These are phyloP conservation scores for Orychophragmus violaceus DNA, from an alignment of 345 rosid genomes.

Conservation along the genomic window DNA sequence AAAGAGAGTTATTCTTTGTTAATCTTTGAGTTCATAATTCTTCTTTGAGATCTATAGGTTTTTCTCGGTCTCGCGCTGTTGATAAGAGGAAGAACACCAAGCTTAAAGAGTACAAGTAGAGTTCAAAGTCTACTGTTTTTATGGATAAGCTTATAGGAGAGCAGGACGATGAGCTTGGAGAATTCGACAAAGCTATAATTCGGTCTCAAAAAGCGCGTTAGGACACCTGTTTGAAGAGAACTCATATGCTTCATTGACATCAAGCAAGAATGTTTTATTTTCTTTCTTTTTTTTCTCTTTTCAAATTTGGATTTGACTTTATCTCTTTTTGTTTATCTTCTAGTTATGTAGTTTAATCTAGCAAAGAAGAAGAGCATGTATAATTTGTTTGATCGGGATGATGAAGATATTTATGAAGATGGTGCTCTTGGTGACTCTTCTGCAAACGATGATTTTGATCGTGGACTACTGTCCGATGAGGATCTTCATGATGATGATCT, in stretches of 20 bases:
- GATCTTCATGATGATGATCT: conserved; percentile 39
- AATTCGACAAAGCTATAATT: conserved; percentile 75
- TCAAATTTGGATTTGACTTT: not conserved
- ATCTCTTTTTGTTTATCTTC: not conserved
- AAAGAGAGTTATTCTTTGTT: too few species aligned
- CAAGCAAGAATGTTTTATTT: not conserved
- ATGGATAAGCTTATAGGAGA: conserved; percentile 88
- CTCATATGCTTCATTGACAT: not conserved
- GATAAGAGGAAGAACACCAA: conserved; percentile 82
- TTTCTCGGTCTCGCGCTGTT: conserved; percentile 56
- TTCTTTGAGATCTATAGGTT: too few species aligned
- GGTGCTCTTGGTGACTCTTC: conserved; percentile 39
- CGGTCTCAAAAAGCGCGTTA: conserved; percentile 79
- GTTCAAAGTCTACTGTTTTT: conserved; percentile 60
- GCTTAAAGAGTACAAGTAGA: conserved; percentile 76
- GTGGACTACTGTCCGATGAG: conserved; percentile 54
- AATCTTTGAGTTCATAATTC: too few species aligned
- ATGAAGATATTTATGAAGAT: conserved; percentile 57
- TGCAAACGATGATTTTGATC: conserved; percentile 70
- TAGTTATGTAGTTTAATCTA: conserved; percentile 49
- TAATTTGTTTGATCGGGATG: conserved; percentile 87
- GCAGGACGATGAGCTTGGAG: conserved; percentile 55
- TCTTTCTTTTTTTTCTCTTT: too few species aligned
- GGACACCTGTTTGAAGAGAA: too few species aligned
- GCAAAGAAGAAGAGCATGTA: conserved; percentile 65